Evolutionary conservation across 2,329 filamentous ascomycete species (phyloP).

Genomic region (Aspergillus sergii): DNA sequence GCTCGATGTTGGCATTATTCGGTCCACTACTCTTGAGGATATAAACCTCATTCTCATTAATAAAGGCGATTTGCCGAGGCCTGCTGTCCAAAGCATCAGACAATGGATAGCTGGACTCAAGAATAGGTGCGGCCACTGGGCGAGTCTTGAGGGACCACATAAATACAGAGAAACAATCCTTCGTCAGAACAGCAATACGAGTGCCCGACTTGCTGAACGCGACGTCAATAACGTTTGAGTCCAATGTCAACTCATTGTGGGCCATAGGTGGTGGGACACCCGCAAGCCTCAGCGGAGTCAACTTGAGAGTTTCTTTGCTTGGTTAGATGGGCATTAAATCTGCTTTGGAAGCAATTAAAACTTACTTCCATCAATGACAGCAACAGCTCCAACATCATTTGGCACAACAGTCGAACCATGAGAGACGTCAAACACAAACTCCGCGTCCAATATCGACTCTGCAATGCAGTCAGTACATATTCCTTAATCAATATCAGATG

Average conservation of each 20-base stretch:
- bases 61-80: conserved; percentile 51
- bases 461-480: conserved; percentile 5
- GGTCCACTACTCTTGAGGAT: conserved; percentile 43
- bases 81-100: conserved; percentile 31
- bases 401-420: conserved; percentile 71
- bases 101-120: conserved; percentile 42
- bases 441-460: conserved; percentile 60
- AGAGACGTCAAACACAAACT: conserved; percentile 69
- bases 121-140: conserved; percentile 39
- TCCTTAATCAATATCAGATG: conserved; percentile 11
- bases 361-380: conserved; percentile 78
- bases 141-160: conserved; percentile 62
- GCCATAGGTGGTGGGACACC: conserved; percentile 95
- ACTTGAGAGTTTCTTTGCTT: conserved; percentile 63
- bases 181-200: conserved; percentile 72
- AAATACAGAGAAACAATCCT: conserved; percentile 67
- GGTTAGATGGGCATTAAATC: conserved; percentile 17
- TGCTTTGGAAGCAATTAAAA: conserved; percentile 14
- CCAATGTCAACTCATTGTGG: conserved; percentile 69
- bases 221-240: conserved; percentile 70
- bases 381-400: conserved; percentile 75
- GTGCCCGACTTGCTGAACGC: conserved; percentile 68
- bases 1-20: conserved; percentile 33
- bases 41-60: conserved; percentile 45
- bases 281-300: conserved; percentile 81